A percentile compares a stretch with the other conserved stretches of the same genome.
phyloP scores from a whole-genome alignment of 2,329 filamentous ascomycete genomes.

The Dendrostoma leiphaemia region DNA sequence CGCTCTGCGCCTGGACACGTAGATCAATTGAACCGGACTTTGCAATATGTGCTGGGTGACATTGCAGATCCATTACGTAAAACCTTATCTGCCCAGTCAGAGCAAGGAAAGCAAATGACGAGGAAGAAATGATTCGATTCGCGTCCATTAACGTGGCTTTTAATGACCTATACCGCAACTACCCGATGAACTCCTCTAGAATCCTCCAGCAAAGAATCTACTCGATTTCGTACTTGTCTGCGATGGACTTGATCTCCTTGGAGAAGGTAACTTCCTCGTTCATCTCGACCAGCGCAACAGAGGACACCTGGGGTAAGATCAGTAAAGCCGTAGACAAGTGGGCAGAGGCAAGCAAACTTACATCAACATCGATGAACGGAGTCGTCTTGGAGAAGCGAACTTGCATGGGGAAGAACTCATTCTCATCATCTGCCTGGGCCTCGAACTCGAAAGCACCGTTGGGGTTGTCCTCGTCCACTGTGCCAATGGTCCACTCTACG shows the following conservation, averaged over 20 bases:
- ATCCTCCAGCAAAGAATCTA: slow-evolving; percentile 38
- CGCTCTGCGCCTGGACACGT: background rate
- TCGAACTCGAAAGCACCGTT: slow-evolving; percentile 95
- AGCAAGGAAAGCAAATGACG: too few relatives aligned
- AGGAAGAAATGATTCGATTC: background rate
- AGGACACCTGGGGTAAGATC: slow-evolving; percentile 49
- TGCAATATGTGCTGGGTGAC: too few relatives aligned
- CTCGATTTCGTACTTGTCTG: slow-evolving; percentile 75
- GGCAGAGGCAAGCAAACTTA: slow-evolving; percentile 52
- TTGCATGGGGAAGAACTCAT: slow-evolving; percentile 97
- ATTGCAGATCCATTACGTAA: too few relatives aligned
- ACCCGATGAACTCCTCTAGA: slow-evolving; percentile 14
- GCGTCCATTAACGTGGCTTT: slow-evolving; percentile 5
- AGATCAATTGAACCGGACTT: background rate
- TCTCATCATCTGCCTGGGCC: slow-evolving; percentile 80
- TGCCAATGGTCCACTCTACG: slow-evolving; percentile 90
- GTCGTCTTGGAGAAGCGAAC: slow-evolving; percentile 82
- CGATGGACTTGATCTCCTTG: slow-evolving; percentile 74
- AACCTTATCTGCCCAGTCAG: too few relatives aligned
- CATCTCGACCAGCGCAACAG: slow-evolving; percentile 70
- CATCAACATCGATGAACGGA: slow-evolving; percentile 90
- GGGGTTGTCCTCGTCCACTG: slow-evolving; percentile 76
- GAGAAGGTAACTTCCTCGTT: slow-evolving; percentile 79
- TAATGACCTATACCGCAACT: slow-evolving; percentile 7
- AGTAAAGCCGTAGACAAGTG: too few relatives aligned